Evolutionary conservation across 73 alveolate species (phyloP), one percentile per base, ranked within the genome.

Genomic region (Stentor roeselii): DNA sequence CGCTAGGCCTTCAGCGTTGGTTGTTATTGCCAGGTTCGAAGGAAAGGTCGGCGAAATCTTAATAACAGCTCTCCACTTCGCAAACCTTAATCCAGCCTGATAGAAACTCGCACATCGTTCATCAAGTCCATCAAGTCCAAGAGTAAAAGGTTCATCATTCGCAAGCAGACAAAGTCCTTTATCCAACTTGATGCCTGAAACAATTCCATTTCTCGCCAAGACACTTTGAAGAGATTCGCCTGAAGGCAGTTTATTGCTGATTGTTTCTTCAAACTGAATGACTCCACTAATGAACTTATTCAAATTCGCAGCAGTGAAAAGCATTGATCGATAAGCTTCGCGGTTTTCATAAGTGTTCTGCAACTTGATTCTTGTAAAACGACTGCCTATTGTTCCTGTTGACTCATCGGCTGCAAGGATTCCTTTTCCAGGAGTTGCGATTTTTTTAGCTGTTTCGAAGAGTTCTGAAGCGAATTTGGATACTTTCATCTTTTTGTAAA

Each of bases 341-440:
- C 99, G 88, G 92, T 97, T 89, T 60, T 88, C 97, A 75, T 93
- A 97, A 36, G 90, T 93, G 91, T 97, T 97, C 89, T 94, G 99
- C 61, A 96, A 96, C 14, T 86, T 84, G 90, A 97, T 93, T 60
- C 86, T 37, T 36, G 82, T 89, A 88, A 97, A 95, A 61, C 98
- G 92, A 92, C 91, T 92, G 31, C 98, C 98, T 39, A 94, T 93
- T 36, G 99, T 95, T 82, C 99, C 99, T 41, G 97, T 90, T 50
- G 98, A 90, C 95, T 96, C 99, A 85, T 97, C 99, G 59, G 99
- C 98, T 15, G 99, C 99, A 75, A 97, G 86, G 78, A 97, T 92
- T 50, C 99, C 99, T 59, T 90, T 90, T 34, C 99, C 99, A 58
- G 97, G 96, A 39, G 95, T 91, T 60, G 90, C 95, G 75, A 96